Conservation (phyloP, 352 stramenopile species). For the Globisporangium parvum region DNA sequence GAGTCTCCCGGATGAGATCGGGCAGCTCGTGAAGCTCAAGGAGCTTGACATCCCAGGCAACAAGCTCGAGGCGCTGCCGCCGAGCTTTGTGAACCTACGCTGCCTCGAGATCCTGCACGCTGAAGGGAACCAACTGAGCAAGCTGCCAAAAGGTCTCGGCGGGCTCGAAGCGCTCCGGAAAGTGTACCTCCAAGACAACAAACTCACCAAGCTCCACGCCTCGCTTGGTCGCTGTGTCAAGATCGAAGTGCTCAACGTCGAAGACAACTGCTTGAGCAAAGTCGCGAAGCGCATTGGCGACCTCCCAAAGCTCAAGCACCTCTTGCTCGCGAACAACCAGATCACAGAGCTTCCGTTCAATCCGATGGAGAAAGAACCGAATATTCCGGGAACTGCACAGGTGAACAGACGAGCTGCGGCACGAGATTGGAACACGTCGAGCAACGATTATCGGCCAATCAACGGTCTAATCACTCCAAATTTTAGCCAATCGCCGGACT, state of each 20-base stretch:
- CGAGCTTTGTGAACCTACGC: slow-evolving; percentile 55
- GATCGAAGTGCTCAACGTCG: slow-evolving; percentile 80
- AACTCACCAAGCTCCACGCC: slow-evolving; percentile 69
- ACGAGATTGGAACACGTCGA: no score
- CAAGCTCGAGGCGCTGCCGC: slow-evolving; percentile 50
- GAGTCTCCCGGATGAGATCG: slow-evolving; percentile 64
- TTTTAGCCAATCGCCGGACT: no score
- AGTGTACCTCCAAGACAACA: slow-evolving; percentile 84
- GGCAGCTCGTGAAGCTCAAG: slow-evolving; percentile 60
- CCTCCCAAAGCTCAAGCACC: slow-evolving; percentile 68
- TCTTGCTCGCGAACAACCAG: slow-evolving; percentile 82
- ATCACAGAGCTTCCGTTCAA: slow-evolving; percentile 80
- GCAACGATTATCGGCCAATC: no score
- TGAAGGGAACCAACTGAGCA: slow-evolving; percentile 65
- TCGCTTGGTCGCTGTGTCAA: slow-evolving; percentile 69
- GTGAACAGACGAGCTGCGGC: no score
- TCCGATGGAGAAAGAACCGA: slow-evolving; percentile 63
- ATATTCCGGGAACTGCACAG: no score
- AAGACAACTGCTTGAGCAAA: slow-evolving; percentile 78
- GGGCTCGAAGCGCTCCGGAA: slow-evolving; percentile 61
- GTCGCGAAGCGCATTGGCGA: slow-evolving; percentile 82
- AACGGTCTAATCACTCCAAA: no score
- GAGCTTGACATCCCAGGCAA: slow-evolving; percentile 79
- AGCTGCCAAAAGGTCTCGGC: slow-evolving; percentile 75
- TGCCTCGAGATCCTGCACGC: slow-evolving; percentile 81